Evolutionary conservation across 441 rosid genomes (phyloP), one percentile per base, ranked within the genome.

Genomic region (Populus hybrid): DNA sequence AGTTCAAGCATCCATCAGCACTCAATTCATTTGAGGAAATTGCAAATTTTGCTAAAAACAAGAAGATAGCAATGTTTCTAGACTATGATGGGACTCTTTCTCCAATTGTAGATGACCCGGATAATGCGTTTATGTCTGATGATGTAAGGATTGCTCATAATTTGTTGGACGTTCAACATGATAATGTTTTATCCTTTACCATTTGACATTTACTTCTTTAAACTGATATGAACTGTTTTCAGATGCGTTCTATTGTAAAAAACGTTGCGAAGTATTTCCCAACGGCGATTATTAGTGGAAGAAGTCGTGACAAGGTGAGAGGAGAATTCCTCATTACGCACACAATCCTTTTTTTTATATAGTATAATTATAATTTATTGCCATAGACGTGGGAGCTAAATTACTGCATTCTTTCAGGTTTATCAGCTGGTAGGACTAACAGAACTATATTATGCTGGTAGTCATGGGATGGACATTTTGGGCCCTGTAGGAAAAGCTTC

Each of bases 391-490:
- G 31, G 31, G 23, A 16, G 12, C 53, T 70, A 24, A 31, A 20
- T 29, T 5, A 4, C 33, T 71, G 69, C 67, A 3, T 56, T 14
- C 72, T 73, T 85, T 38, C 90, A 95, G 99, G 99, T 92, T 10
- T 93, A 79, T 78, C 85, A 90, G 72, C 84, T 96, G 88, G 94
- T 94, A 84, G 93, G 94, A 86, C 90, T 96, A 88, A 94, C 92
- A 66, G 98, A 94, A 81, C 97, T 96, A 59, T 89, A 84, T 79
- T 96, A 96, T 85, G 99, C 98, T 42, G 99, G 99, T 84, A 93
- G 99, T 78, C 99, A 96, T 82, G 99, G 99, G 38, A 96, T 96
- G 99, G 99, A 96, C 89, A 96, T 96, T 28, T 88, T 90, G 90
- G 89, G 91, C 33, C 94, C 99, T 56, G 76, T 77, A 45, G 77